Conservation (phyloP, 345 rosid species). For the Toxicodendron radicans region DNA sequence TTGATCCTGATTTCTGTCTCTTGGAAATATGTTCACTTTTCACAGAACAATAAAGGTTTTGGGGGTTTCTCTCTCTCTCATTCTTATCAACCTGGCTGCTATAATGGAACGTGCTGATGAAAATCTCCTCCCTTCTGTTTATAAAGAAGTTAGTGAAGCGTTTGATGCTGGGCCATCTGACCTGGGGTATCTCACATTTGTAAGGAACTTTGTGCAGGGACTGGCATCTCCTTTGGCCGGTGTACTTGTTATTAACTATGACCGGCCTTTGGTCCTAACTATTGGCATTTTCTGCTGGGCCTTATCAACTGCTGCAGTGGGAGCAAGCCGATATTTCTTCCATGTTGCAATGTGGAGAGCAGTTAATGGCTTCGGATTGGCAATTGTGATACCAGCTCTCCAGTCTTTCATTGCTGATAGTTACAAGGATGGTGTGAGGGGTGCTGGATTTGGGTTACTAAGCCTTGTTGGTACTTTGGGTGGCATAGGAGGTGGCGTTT, state of each 20-base stretch:
- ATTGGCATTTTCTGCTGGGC: conserved; percentile 95
- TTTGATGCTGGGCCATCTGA: conserved; percentile 92
- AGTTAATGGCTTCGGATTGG: conserved; percentile 89
- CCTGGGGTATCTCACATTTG: conserved; percentile 91
- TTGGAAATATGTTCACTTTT: conserved; percentile 24
- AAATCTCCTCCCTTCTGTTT: conserved; percentile 88
- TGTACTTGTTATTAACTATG: conserved; percentile 70
- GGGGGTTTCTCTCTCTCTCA: conserved; percentile 80
- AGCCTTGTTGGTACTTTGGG: conserved; percentile 81
- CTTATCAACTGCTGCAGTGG: conserved; percentile 93
- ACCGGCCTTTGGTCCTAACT: conserved; percentile 89
- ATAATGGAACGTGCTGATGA: conserved; percentile 98
- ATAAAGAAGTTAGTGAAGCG: conserved; percentile 98
- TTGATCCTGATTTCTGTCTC: conserved; percentile 16
- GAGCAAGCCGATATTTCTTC: conserved; percentile 64
- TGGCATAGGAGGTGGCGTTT: conserved; percentile 95
- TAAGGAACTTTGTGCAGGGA: conserved; percentile 94
- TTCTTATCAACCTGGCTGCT: conserved; percentile 88
- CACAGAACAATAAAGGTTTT: conserved; percentile 74
- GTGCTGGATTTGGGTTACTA: conserved; percentile 86
- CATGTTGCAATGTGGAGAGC: conserved; percentile 96
- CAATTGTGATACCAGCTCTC: conserved; percentile 95
- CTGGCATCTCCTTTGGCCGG: conserved; percentile 88
- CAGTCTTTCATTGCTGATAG: conserved; percentile 98
- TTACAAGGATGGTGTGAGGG: conserved; percentile 76